Conservation (phyloP, 2,329 filamentous ascomycete genomes). For the Cercospora zeina region DNA sequence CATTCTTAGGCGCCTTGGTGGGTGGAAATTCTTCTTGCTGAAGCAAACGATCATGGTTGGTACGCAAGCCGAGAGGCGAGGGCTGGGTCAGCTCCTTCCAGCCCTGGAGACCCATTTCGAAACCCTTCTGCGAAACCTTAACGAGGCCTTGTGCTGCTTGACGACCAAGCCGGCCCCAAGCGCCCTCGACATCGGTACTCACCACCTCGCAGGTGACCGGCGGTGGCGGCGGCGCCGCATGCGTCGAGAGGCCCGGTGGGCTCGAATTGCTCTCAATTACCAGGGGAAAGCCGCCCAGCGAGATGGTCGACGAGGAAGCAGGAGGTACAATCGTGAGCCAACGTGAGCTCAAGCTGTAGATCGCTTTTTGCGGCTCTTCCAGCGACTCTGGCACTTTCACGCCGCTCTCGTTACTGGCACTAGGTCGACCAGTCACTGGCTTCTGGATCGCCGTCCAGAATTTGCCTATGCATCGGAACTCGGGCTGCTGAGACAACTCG, state of each 20-base stretch:
- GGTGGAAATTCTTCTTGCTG: constrained; percentile 61
- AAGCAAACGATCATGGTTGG: constrained; percentile 23
- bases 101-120: constrained; percentile 72
- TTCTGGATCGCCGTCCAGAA: constrained; percentile 75
- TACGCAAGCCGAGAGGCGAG: constrained; percentile 41
- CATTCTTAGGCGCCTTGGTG: constrained; percentile 66
- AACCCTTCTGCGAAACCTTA: constrained; percentile 58
- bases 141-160: constrained; percentile 75
- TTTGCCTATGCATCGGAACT: constrained; percentile 75
- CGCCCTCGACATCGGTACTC: constrained; percentile 65
- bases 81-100: constrained; percentile 79
- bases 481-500: constrained; percentile 30
- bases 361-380: constrained; percentile 51
- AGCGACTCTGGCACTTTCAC: constrained; percentile 30
- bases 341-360: constrained; percentile 68
- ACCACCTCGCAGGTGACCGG: constrained; percentile 67
- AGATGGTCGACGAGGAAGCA: constrained; percentile 64
- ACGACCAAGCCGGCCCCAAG: constrained; percentile 54
- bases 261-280: constrained; percentile 53
- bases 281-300: constrained; percentile 66
- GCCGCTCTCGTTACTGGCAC: constrained; percentile 34
- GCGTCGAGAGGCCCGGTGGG: constrained; percentile 57
- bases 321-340: constrained; percentile 79
- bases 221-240: constrained; percentile 69
- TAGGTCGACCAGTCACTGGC: constrained; percentile 19